phyloP scores from a whole-genome alignment of 1,284 basidiomycete species.

The Puccinia polysora region DNA sequence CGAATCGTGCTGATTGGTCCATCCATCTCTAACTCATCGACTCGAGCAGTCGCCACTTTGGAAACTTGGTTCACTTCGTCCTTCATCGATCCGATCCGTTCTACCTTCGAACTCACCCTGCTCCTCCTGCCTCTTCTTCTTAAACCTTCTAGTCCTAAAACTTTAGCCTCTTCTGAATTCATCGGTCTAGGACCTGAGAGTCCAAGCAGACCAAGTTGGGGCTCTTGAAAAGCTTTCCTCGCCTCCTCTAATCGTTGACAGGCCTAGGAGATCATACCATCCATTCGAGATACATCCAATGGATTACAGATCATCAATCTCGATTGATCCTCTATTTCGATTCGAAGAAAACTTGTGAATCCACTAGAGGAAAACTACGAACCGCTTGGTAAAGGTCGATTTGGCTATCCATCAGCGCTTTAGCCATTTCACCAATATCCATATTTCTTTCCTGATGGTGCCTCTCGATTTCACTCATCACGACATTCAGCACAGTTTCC shows the following conservation, averaged over 20 bases:
- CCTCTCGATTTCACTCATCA: slow-evolving; percentile 38
- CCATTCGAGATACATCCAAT: too few relatives aligned
- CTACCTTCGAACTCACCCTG: too few relatives aligned
- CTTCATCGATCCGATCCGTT: neutral
- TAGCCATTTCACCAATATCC: slow-evolving; percentile 4
- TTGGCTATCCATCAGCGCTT: slow-evolving; percentile 24
- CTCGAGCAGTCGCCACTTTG: neutral
- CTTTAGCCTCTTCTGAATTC: neutral
- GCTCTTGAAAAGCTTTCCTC: neutral
- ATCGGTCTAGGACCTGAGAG: neutral
- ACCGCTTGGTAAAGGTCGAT: slow-evolving; percentile 22
- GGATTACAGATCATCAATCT: neutral
- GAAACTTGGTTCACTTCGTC: neutral
- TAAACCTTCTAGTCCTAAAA: neutral
- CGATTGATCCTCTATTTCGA: neutral
- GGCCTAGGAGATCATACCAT: neutral
- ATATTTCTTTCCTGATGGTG: slow-evolving; percentile 23
- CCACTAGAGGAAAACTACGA: too few relatives aligned
- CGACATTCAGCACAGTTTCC: slow-evolving; percentile 37
- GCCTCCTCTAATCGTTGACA: neutral
- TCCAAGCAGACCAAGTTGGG: neutral
- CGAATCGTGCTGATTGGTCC: too few relatives aligned
- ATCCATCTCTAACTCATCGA: too few relatives aligned
- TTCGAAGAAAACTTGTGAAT: too few relatives aligned
- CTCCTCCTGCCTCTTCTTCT: neutral